Base-by-base conservation (phyloP, 2,329 filamentous ascomycete genomes). In the Beauveria asiatica region DNA sequence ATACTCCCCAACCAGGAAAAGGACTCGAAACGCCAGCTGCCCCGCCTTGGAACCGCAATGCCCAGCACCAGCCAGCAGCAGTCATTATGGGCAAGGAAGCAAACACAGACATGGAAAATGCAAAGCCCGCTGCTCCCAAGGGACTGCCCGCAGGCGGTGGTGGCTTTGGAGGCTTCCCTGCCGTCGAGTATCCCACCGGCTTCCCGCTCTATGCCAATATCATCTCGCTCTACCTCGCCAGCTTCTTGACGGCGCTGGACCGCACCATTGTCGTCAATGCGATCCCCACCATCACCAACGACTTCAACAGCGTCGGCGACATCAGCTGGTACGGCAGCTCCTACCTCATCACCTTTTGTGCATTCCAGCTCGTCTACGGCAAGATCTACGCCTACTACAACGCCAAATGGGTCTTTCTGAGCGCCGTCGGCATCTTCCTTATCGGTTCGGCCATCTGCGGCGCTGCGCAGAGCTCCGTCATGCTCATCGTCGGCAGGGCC, bases 251-350 rank as follows among this genome's bases (percentile, higher is more conserved):
- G 23, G 46, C 46, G 23, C 46, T 49, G 48, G 57, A 57, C 61
- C 67, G 67, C 63, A 73, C 70, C 3, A 73, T 74, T 55, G 67
- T 73, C 39, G 67, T 71, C 10, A 74, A 70, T 2, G 72, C 73
- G 6, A 69, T 72, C 49, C 73, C 72, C 5, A 68, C 67, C n/a
- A 73, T 73, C 45, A 69, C 69, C 5, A 64, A 69, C 55, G 65
- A 70, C 17, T 68, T 75, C 62, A 66, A 49, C 46, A 49, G 46
- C 46, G 46, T 49, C 46, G 46, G 46, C 46, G 46, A 49, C 46
- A 49, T 49, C 10, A 75, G 73, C 51, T 78, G 61, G 62, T 67
- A 68, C 45, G 64, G 63, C 25, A 62, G 62, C 23, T 62, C 64
- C 16, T 67, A 67, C 50, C 55, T 64, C 13, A 62, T 67, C 57